Percentiles rank a stretch among this genome's conserved stretches.
phyloP scores from a whole-genome alignment of 331 rosid genomes.

The Prunus yedoensis region DNA sequence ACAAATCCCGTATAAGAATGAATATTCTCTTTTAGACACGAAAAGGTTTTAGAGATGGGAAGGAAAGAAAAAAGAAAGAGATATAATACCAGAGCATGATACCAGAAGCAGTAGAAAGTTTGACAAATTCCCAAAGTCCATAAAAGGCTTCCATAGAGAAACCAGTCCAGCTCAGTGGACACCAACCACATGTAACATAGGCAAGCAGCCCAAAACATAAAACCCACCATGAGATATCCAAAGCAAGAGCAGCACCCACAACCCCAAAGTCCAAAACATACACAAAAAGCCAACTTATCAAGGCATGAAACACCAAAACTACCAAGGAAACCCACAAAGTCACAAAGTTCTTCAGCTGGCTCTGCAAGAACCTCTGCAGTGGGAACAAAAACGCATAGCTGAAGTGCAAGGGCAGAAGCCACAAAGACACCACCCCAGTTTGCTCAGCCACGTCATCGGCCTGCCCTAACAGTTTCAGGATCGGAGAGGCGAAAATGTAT shows the following conservation, averaged over 20 bases:
- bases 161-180: slow-evolving; percentile 33
- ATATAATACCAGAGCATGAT: slow-evolving; percentile 26
- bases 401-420: slow-evolving; percentile 21
- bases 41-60: too few species aligned
- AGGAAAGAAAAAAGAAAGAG: background rate
- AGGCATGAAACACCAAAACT: slow-evolving; percentile 11
- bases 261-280: slow-evolving; percentile 20
- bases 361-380: slow-evolving; percentile 28
- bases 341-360: slow-evolving; percentile 26
- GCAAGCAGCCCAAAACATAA: background rate
- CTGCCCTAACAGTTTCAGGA: slow-evolving; percentile 27
- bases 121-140: slow-evolving; percentile 22
- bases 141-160: slow-evolving; percentile 28
- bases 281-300: slow-evolving; percentile 18
- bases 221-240: slow-evolving; percentile 18
- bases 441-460: slow-evolving; percentile 9
- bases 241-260: slow-evolving; percentile 4
- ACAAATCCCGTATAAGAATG: too few species aligned
- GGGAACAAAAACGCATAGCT: slow-evolving; percentile 19
- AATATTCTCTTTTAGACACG: too few species aligned
- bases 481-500: slow-evolving; percentile 22
- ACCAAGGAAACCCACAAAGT: slow-evolving; percentile 12
- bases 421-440: slow-evolving; percentile 11
- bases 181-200: slow-evolving; percentile 23
- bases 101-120: slow-evolving; percentile 32